A percentile compares a stretch with the other conserved stretches of the same genome.
These are phyloP conservation scores for Clitocybe nebularis DNA, from an alignment of 1,284 basidiomycete genomes.

Conservation along the genomic window DNA sequence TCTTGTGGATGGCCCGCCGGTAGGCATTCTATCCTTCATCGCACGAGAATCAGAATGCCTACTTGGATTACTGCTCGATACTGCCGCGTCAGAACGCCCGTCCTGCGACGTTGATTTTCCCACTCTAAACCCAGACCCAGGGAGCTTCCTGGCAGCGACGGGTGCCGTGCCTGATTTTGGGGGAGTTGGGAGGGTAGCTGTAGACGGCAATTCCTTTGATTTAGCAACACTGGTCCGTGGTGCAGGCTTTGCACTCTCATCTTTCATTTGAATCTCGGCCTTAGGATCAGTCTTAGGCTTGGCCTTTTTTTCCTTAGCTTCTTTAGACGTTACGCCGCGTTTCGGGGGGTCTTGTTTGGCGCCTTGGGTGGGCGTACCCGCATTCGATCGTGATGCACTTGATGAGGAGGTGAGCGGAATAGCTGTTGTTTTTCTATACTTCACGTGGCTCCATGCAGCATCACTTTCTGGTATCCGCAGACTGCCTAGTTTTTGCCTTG, in stretches of 20 bases:
- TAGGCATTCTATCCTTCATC: conserved; percentile 14
- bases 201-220: conserved; percentile 6
- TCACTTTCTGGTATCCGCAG: conserved; percentile 55
- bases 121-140: conserved; percentile 37
- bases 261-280: conserved; percentile 48
- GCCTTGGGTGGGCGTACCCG: conserved; percentile 16
- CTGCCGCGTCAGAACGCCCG: conserved; percentile 3
- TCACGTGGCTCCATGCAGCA: conserved; percentile 46
- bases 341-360: conserved; percentile 24
- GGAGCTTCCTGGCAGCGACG: conserved; percentile 32
- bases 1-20: conserved; percentile 25
- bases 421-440: conserved; percentile 17
- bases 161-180: no score
- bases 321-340: conserved; percentile 39
- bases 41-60: conserved; percentile 16
- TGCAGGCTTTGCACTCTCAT: conserved; percentile 45
- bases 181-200: conserved; percentile 3
- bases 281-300: conserved; percentile 39
- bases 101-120: conserved; percentile 16
- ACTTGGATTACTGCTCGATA: conserved; percentile 7
- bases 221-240: conserved; percentile 17
- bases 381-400: conserved; percentile 20
- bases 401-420: conserved; percentile 11
- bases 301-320: conserved; percentile 40
- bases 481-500: conserved; percentile 39